Conservation (phyloP, 1,284 basidiomycete species). For the Malassezia equina region DNA sequence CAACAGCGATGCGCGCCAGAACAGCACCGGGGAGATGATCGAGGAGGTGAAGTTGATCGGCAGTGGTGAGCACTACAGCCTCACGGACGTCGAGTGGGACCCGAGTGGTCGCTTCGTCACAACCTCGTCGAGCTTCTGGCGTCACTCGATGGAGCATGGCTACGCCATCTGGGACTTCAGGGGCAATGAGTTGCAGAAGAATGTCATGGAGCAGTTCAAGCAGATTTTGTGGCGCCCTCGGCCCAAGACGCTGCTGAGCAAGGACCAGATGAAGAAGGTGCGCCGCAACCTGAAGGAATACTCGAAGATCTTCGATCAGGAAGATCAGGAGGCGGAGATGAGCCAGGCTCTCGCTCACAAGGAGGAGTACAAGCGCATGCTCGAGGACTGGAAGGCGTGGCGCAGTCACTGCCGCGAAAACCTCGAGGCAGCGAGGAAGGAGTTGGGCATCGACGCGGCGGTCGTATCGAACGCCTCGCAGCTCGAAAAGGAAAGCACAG, state of each 20-base stretch:
- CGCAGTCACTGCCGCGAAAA: constrained; percentile 39
- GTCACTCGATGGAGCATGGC: constrained; percentile 89
- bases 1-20: constrained; percentile 56
- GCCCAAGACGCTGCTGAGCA: constrained; percentile 72
- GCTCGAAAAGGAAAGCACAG: constrained; percentile 37
- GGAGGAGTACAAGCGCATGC: constrained; percentile 76
- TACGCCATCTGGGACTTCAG: constrained; percentile 97
- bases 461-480: constrained; percentile 27
- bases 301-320: constrained; percentile 86
- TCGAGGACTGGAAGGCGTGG: constrained; percentile 99
- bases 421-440: constrained; percentile 27
- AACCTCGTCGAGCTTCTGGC: constrained; percentile 89
- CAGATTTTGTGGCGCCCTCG: constrained; percentile 97
- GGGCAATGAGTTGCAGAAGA: constrained; percentile 79
- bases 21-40: constrained; percentile 59
- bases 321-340: constrained; percentile 88
- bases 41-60: constrained; percentile 71
- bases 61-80: constrained; percentile 89
- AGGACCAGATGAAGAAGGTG: constrained; percentile 78
- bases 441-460: constrained; percentile 22
- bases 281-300: constrained; percentile 85
- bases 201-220: constrained; percentile 88
- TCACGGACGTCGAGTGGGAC: constrained; percentile 98
- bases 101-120: constrained; percentile 87
- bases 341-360: constrained; percentile 86